Base-by-base conservation (phyloP, 495 filamentous ascomycete genomes). In the Entonaema liquescens region DNA sequence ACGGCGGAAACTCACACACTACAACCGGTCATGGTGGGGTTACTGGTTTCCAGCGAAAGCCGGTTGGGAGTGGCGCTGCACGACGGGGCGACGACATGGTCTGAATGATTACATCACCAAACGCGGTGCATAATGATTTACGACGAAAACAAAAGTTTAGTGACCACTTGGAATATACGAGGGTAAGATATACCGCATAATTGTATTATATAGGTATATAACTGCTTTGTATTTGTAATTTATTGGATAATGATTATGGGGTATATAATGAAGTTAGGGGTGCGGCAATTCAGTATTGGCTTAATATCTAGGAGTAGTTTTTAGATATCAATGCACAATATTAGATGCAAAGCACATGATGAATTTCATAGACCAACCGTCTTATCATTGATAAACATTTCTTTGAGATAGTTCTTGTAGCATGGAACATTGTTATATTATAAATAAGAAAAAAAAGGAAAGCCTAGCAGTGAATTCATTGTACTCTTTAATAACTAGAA, bases 31-130 rank as follows among this genome's bases (percentile, higher is more conserved):
- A 62, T 17, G 65, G 54, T 17, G 64, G 53, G 9, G 73, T 44
- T 1, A 42, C 59, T 19, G 56, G 62, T 9, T 59, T 70, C 17
- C 19, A 62, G 28, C 59, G 68, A n/a, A 76, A 76, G 42, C 68
- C 71, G 4, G 75, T 77, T 23, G 68, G 68, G 8, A 38, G 55
- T 21, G 59, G 65, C n/a, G 12, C 63, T 0, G 21, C 53, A 5
- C 56, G 38, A 21, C 67, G 68, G 17, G 73, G 54, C 7, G 75
- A 77, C 19, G 75, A 76, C 13, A 77, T 77, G 59, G 75, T 77
- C 23, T 77, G 44, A 67, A 25, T 25, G 19, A 2, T 25, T 29
- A 21, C 17, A 44, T 21, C 40, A 7, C 17, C 2, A 19, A 21
- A 19, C 17, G 2, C 17, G 8, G 11, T 9, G 21, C n/a, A 0